Conservation (phyloP, 78 protist species). For the Dictyostelium discoideum region DNA sequence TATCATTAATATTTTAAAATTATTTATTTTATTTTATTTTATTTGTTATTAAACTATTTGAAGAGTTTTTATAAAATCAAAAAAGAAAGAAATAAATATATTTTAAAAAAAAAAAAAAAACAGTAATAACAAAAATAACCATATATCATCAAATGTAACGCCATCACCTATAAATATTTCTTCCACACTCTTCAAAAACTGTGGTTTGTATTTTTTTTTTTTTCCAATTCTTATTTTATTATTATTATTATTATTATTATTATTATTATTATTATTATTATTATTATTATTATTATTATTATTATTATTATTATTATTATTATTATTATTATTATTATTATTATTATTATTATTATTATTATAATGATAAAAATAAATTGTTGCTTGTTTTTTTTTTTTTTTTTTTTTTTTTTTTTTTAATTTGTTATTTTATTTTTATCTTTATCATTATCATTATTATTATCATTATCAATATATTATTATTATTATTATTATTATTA, state of each 20-base stretch:
- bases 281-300: not conserved
- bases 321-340: not conserved
- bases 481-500: too few species aligned
- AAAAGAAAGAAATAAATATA: too few species aligned
- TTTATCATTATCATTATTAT: too few species aligned
- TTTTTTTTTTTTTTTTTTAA: not conserved
- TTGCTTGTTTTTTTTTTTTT: not conserved
- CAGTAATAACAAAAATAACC: not conserved
- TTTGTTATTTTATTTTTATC: too few species aligned
- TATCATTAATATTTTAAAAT: not conserved
- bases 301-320: not conserved
- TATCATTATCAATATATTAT: too few species aligned
- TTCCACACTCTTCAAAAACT: not conserved
- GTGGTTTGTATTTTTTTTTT: not conserved
- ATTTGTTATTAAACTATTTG: not conserved
- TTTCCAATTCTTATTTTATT: not conserved
- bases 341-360: not conserved
- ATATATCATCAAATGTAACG: not conserved
- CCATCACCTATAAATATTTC: not conserved
- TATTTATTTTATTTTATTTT: not conserved
- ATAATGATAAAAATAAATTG: not conserved
- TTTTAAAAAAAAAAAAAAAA: too few species aligned
- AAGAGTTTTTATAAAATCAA: not conserved
- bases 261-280: not conserved
- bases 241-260: not conserved